Evolutionary conservation across 176 grass and related monocot species (phyloP).

Genomic region (Oropetium thomaeum): DNA sequence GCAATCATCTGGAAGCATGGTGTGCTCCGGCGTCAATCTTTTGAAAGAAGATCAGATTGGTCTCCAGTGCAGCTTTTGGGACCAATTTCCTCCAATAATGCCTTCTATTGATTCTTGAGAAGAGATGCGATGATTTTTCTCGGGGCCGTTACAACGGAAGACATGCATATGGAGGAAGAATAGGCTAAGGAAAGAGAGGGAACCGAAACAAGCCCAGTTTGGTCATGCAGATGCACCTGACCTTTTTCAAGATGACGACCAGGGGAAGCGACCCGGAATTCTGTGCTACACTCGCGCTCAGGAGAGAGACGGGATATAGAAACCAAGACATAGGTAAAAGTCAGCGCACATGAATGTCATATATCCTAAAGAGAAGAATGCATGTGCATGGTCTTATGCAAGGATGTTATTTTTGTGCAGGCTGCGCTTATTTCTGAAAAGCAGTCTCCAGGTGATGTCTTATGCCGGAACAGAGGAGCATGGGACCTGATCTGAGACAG

Average conservation of each 20-base stretch:
- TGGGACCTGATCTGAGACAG: constrained; percentile 14
- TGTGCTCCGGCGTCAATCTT: background rate
- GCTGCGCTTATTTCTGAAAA: constrained; percentile 38
- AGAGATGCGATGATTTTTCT: background rate
- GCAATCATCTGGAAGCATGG: constrained; percentile 37
- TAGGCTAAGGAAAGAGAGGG: constrained; percentile 6
- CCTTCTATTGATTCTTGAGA: constrained; percentile 4
- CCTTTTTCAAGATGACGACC: constrained; percentile 24
- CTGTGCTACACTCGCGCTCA: constrained; percentile 27
- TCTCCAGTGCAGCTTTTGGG: background rate
- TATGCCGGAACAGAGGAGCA: background rate
- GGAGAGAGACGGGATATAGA: background rate
- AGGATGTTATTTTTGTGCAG: constrained; percentile 43
- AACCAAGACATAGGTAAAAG: background rate
- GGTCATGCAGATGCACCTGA: constrained; percentile 32
- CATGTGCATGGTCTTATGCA: constrained; percentile 13
- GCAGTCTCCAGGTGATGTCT: background rate
- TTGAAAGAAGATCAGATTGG: background rate
- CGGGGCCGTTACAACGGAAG: background rate
- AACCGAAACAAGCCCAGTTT: constrained; percentile 2
- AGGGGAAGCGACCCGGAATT: constrained; percentile 23
- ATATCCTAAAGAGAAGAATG: too few species aligned
- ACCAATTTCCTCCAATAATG: background rate
- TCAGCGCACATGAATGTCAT: background rate
- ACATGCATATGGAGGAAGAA: background rate